Base-by-base conservation (phyloP, 768 basidiomycete species). In the Lepiota brunneoincarnata region DNA sequence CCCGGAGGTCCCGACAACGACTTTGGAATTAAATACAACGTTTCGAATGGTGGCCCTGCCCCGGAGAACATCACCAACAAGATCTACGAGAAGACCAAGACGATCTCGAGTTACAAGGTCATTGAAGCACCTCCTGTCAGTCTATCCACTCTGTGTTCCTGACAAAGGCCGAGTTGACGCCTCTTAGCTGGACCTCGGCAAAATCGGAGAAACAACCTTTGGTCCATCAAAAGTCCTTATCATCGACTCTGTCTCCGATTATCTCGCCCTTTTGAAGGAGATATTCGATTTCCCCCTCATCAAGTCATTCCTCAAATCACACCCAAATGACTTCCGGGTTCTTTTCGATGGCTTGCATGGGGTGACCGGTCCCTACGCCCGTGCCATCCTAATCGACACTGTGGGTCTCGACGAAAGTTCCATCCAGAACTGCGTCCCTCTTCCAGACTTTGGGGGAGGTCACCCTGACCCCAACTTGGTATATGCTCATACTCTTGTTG, bases 21-120 rank as follows among this genome's bases (percentile, higher is more conserved):
- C 72, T 99, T 98, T 69, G 97, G 97, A 44, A 98, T 99, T 83
- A 98, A 99, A 74, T 99, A 97, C 78, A 99, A 99, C 71, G 89
- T 93, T 44, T 87, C 88, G 36, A 99, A 99, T 63, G 97, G 97
- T 57, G 97, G 97, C 2, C 96, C 97, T 17, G 97, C 97, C 18
- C 94, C 97, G 0, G 97, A 99, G 74, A 84, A 78, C 64, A 87
- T 99, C 55, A 99, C 97, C n/a, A 80, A 99, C 75, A 87, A 86
- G 74, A 98, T 99, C 59, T 96, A 80, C 68, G 93, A 91, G 66
- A 86, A 83, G 71, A 93, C 93, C 51, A 96, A 92, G 80, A 82
- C 82, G 12, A 91, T 98, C 67, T 70, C 76, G 57, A 82, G 72
- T 49, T 99, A 98, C 83, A 93, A 91, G 73, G 69, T 88, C 63